Base-by-base conservation (phyloP, 139 green algal genomes). In the Chlamydomonas asymmetrica region DNA sequence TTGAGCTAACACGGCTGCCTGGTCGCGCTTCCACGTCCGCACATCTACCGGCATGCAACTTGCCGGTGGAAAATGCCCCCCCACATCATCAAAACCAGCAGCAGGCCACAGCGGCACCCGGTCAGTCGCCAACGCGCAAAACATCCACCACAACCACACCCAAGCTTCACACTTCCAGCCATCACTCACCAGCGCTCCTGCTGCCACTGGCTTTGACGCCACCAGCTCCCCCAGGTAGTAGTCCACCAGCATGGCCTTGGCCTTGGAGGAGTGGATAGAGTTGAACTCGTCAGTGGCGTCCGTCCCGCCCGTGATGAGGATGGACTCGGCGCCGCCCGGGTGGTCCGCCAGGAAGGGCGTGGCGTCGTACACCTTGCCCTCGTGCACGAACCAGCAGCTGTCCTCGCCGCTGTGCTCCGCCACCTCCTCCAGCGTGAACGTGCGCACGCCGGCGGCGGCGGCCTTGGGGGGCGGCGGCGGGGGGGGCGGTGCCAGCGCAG, bases 281-380 rank as follows among this genome's bases (percentile, higher is more conserved):
- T 97, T 92, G 84, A 97, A 97, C 75, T 97, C 93, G 20, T 97
- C 91, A 0, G 91, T 95, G 16, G 91, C 91, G 72, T 96, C 91
- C 59, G 78, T 84, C 41, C 84, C 82, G 0, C 75, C 66, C 27
- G 38, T 63, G 73, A 97, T 90, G 32, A 97, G 78, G 57, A 97
- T 97, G 35, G 81, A 92, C 63, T 97, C 91, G 6, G 75, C 66
- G 87, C 91, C 94, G 40, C 96, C 96, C 4, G 96, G 96, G 84
- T 99, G 96, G 27, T 93, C 94, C 32, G 91, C 86, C 37, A 99
- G 76, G 83, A 97, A 99, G 29, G 87, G 80, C 29, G 96, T 97
- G 34, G 92, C 91, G 80, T 99, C 93, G 79, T 98, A 99, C 66
- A 98, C 92, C 83, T 96, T 96, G 75, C 87, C 90, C 38, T 95